Base-by-base conservation (phyloP, 345 rosid species). In the Moricandia arvensis region DNA sequence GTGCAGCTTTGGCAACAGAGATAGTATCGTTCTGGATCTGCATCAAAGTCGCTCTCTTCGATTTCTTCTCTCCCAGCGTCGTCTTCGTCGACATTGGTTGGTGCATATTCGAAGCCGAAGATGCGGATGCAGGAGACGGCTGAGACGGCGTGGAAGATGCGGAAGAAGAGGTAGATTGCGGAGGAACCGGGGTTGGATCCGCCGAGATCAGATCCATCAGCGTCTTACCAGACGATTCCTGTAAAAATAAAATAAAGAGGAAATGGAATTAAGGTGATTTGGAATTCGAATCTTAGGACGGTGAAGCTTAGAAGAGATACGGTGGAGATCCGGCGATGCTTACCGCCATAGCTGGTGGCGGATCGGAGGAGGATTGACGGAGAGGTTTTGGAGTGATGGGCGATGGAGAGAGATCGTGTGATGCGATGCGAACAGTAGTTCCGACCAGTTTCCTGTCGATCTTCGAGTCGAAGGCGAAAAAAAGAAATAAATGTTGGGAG, bases 201-300 rank as follows among this genome's bases (percentile, higher is more conserved):
- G 98, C 92, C 74, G 98, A 85, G 57, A 95, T 95, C 84, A 92
- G 93, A 92, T 95, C 99, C 99, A 95, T 95, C 72, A 95, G 86
- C 66, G 99, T 92, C 18, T 79, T 89, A 71, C 98, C 98, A 62
- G 97, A 84, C 6, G 97, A 87, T 38, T 95, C 98, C 97, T 92
- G 75, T 33, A 65, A 35, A 26, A 26, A 6, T 1, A 21, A 63
- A 53, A 16, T 33, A 54, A 33, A 2, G 53, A 47, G 45, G 30
- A 15, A 66, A 76, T 68, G 31, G 29, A 27, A 33, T 7, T 12
- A 26, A 58, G 66, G 24, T 70, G 18, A 72, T 7, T 18, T 49
- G 62, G 63, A 21, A 59, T 59, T 78, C 57, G 37, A 72, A 60
- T 73, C 9, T 8, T 57, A 21, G 38, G 11, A 53, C 30, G 27